Evolutionary conservation across 2,329 filamentous ascomycete species (phyloP), one percentile per base, ranked within the genome.

Genomic region (Alternaria sp.): DNA sequence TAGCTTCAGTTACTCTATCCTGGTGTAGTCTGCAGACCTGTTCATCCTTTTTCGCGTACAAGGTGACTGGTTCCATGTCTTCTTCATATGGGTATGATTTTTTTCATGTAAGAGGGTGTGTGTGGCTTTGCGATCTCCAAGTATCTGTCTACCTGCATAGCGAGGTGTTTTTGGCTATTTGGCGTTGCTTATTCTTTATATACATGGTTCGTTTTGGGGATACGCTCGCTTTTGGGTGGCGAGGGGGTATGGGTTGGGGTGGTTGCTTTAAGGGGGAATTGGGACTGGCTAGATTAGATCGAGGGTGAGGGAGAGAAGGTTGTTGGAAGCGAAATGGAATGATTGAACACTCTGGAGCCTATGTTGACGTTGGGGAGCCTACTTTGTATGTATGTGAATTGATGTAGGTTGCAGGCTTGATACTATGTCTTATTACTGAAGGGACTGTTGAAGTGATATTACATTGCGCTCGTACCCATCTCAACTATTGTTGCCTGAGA

Each of bases 151-250:
- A 26, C 15, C 5, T 74, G 78, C 77, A 79, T 80, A 80, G 78
- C 76, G 77, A 71, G 71, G 77, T 70, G 75, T 79, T 70, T 70
- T 44, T 40, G 49, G 71, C 72, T 70, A 70, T 74, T 61, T 49
- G 75, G 74, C 67, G 74, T 75, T 74, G 32, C 30, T 32, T 32
- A 15, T 32, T 13, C 26, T 36, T 13, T 40, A 50, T 52, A 62
- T 43, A 36, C 17, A 50, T n/a, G 13, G 32, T n/a, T 7, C 0
- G 7, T 9, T n/a, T 36, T 9, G 32, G 32, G 32, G 32, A 3
- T 9, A 36, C 15, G 32, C 32, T 36, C 15, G 32, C 32, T 36
- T 36, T 36, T 9, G 15, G 44, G 32, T 36, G 32, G 32, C 32
- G 32, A 30, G 17, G n/a, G 25, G 47, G 17, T 19, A 2, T 7